phyloP scores from a whole-genome alignment of 2,329 filamentous ascomycete genomes.

The Ustulina deusta region DNA sequence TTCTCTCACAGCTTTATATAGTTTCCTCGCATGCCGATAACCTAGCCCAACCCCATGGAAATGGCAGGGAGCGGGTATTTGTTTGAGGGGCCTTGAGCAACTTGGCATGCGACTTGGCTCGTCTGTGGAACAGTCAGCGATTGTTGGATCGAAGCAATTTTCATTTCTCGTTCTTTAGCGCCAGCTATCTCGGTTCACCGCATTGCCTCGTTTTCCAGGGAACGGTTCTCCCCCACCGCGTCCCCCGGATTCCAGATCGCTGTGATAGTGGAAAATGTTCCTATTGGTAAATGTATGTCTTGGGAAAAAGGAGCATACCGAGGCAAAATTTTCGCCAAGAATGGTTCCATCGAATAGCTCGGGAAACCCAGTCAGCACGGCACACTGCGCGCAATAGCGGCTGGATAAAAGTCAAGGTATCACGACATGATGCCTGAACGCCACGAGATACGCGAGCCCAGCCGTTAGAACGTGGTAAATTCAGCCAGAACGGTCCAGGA shows the following conservation, averaged over 20 bases:
- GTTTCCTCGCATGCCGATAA: not conserved
- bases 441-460: conserved; percentile 13
- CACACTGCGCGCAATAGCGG: not conserved
- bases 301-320: too few relatives aligned
- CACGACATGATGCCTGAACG: conserved; percentile 13
- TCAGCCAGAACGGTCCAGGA: conserved; percentile 27
- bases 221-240: not conserved
- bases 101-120: conserved; percentile 19
- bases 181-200: not conserved
- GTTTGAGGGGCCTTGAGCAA: not conserved
- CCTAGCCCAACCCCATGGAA: not conserved
- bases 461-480: conserved; percentile 2
- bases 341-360: not conserved
- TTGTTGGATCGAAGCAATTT: conserved; percentile 10
- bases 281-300: not conserved
- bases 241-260: not conserved
- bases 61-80: not conserved
- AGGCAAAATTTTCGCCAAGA: not conserved
- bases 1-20: conserved; percentile 26
- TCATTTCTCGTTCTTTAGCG: conserved; percentile 4
- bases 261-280: not conserved
- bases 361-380: not conserved
- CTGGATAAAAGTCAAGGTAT: not conserved
- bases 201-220: not conserved
- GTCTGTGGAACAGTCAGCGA: conserved; percentile 6